Percentiles rank a stretch among this genome's conserved stretches.
Evolutionary conservation across 805 yeast species (phyloP).

Genomic region (Scheffersomyces stipitis): DNA sequence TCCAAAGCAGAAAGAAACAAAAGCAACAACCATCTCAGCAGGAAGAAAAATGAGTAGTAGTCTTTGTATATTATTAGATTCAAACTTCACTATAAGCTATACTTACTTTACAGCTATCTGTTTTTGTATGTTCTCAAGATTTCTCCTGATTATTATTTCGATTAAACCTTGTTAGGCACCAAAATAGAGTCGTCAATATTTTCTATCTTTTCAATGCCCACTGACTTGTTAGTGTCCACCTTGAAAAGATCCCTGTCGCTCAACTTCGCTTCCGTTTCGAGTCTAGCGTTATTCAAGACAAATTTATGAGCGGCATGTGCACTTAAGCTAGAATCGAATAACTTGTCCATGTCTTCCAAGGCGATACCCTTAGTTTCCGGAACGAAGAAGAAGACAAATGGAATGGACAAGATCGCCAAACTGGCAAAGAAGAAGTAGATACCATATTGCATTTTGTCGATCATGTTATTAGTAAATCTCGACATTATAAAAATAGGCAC

Average conservation of each 20-base stretch:
- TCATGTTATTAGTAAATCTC: slow-evolving; percentile 34
- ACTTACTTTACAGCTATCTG: too few relatives aligned
- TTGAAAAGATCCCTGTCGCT: slow-evolving; percentile 14
- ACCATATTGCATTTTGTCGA: slow-evolving; percentile 34
- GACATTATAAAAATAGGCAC: slow-evolving; percentile 40
- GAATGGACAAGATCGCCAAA: slow-evolving; percentile 32
- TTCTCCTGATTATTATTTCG: not conserved
- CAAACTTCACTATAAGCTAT: too few relatives aligned
- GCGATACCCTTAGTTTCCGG: slow-evolving; percentile 42
- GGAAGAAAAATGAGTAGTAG: too few relatives aligned
- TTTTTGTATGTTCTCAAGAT: not conserved
- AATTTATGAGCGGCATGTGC: slow-evolving; percentile 21
- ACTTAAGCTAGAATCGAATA: slow-evolving; percentile 20
- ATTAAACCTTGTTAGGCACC: not conserved
- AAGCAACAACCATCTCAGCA: too few relatives aligned
- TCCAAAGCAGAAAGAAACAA: too few relatives aligned
- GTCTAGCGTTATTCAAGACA: slow-evolving; percentile 17
- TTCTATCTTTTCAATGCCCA: slow-evolving; percentile 18
- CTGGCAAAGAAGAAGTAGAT: slow-evolving; percentile 38
- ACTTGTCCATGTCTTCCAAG: slow-evolving; percentile 28
- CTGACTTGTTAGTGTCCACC: slow-evolving; percentile 19
- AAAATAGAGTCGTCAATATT: slow-evolving; percentile 4
- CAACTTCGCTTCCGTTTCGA: slow-evolving; percentile 14
- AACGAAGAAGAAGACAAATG: slow-evolving; percentile 36
- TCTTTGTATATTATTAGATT: too few relatives aligned